These are phyloP conservation scores for Lactarius sp. DNA, from an alignment of 768 basidiomycete species.

Conservation along the genomic window DNA sequence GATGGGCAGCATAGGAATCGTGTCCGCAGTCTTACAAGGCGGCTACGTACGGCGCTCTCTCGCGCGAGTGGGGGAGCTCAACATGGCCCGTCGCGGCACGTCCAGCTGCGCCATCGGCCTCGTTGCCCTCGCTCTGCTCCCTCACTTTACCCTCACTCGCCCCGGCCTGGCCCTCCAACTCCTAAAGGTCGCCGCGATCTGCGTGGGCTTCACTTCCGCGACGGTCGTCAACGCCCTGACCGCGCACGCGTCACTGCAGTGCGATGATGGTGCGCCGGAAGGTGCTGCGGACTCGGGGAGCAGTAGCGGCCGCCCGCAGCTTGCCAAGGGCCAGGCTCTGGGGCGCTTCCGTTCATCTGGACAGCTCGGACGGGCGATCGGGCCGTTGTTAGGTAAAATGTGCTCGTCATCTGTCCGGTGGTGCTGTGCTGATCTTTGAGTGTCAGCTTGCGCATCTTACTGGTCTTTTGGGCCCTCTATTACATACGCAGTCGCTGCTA, in stretches of 20 bases:
- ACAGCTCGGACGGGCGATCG: slow-evolving; percentile 89
- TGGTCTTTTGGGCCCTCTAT: slow-evolving; percentile 82
- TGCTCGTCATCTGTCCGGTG: background rate
- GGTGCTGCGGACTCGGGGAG: slow-evolving; percentile 45
- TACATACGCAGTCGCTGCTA: slow-evolving; percentile 64
- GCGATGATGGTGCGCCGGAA: slow-evolving; percentile 62
- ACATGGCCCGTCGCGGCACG: slow-evolving; percentile 80
- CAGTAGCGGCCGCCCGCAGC: slow-evolving; percentile 50
- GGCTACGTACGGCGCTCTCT: slow-evolving; percentile 87
- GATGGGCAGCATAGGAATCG: slow-evolving; percentile 82
- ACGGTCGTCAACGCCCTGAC: slow-evolving; percentile 94
- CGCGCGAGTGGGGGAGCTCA: slow-evolving; percentile 69
- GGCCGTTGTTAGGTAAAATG: slow-evolving; percentile 72
- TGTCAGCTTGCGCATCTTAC: slow-evolving; percentile 74
- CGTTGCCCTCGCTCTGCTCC: slow-evolving; percentile 64
- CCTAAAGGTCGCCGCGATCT: slow-evolving; percentile 68
- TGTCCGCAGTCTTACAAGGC: slow-evolving; percentile 88
- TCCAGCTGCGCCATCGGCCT: slow-evolving; percentile 68
- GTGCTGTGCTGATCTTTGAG: background rate
- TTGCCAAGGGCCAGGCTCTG: slow-evolving; percentile 80
- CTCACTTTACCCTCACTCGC: slow-evolving; percentile 44
- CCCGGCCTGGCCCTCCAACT: slow-evolving; percentile 46
- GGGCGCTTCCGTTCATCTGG: slow-evolving; percentile 89
- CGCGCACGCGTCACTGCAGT: slow-evolving; percentile 85
- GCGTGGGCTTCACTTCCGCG: slow-evolving; percentile 90